A percentile compares a stretch with the other conserved stretches of the same genome.
These are phyloP conservation scores for Crithidia expoeki DNA, from an alignment of 208 protist species.

Conservation along the genomic window DNA sequence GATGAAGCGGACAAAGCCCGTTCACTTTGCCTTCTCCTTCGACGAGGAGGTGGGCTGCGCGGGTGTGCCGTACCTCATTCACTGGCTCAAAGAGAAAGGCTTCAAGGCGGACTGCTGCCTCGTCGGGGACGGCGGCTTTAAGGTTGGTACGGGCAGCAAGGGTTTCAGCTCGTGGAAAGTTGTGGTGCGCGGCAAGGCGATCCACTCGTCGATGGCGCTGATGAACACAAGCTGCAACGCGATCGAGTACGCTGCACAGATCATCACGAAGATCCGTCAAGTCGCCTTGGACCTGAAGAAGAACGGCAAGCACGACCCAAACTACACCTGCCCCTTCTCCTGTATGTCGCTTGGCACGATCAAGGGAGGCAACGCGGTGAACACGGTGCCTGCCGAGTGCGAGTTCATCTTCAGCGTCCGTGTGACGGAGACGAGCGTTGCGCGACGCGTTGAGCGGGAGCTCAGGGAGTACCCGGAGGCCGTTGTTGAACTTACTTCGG, in stretches of 20 bases:
- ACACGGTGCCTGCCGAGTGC: conserved; percentile 46
- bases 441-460: conserved; percentile 23
- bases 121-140: conserved; percentile 33
- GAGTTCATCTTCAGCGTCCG: conserved; percentile 42
- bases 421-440: conserved; percentile 25
- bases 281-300: conserved; percentile 35
- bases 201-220: conserved; percentile 51
- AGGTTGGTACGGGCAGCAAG: conserved; percentile 45
- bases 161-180: conserved; percentile 36
- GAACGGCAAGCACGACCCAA: conserved; percentile 23
- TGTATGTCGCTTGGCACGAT: conserved; percentile 41
- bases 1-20: conserved; percentile 41
- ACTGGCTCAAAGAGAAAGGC: conserved; percentile 31
- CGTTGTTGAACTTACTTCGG: too few species aligned
- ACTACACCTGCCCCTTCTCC: conserved; percentile 32
- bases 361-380: conserved; percentile 45
- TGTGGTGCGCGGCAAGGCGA: conserved; percentile 51
- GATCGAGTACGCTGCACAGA: too few species aligned
- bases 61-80: conserved; percentile 33
- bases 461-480: conserved; percentile 41
- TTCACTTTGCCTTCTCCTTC: conserved; percentile 47
- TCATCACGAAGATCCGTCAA: conserved; percentile 38
- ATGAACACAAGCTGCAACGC: conserved; percentile 50
- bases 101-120: conserved; percentile 49
- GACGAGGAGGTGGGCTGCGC: conserved; percentile 44